Evolutionary conservation across 2,329 filamentous ascomycete genomes (phyloP).

Genomic region (Calonectria hawksworthii): DNA sequence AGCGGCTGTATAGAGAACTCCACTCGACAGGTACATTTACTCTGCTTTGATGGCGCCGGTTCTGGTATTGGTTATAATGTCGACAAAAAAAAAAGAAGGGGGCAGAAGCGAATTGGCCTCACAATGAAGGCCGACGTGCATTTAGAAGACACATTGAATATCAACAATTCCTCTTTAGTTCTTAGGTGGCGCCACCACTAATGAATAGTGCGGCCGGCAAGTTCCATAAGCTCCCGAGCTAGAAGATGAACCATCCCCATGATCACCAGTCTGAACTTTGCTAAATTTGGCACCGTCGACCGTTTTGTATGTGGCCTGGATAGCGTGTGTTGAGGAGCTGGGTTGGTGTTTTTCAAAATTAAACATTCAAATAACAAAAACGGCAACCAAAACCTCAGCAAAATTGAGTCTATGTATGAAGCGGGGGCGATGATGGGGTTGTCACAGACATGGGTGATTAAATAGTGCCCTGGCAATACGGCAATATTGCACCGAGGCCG

Average conservation of each 20-base stretch:
- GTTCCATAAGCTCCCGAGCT: not conserved
- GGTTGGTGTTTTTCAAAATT: not conserved
- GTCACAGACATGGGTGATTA: not conserved
- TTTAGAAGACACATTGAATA: slow-evolving; percentile 19
- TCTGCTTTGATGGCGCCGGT: slow-evolving; percentile 41
- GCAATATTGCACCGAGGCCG: not conserved
- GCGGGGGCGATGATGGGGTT: not conserved
- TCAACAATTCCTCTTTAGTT: slow-evolving; percentile 19
- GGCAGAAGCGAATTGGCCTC: not conserved
- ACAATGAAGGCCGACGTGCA: slow-evolving; percentile 18
- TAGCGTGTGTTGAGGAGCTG: not conserved
- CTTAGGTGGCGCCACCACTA: not conserved
- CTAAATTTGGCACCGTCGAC: not conserved
- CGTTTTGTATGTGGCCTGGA: not conserved
- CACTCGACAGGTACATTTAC: slow-evolving; percentile 42
- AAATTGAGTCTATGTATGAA: not conserved
- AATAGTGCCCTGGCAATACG: not conserved
- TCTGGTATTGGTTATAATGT: slow-evolving; percentile 25
- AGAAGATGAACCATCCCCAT: not conserved
- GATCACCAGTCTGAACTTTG: not conserved
- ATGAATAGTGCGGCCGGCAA: not conserved
- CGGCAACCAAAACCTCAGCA: not conserved
- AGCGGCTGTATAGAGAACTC: slow-evolving; percentile 40
- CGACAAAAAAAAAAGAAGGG: slow-evolving; percentile 21
- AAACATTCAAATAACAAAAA: not conserved